Evolutionary conservation across 768 basidiomycete genomes (phyloP), one percentile per base, ranked within the genome.

Genomic region (Trametes cinnabarina): DNA sequence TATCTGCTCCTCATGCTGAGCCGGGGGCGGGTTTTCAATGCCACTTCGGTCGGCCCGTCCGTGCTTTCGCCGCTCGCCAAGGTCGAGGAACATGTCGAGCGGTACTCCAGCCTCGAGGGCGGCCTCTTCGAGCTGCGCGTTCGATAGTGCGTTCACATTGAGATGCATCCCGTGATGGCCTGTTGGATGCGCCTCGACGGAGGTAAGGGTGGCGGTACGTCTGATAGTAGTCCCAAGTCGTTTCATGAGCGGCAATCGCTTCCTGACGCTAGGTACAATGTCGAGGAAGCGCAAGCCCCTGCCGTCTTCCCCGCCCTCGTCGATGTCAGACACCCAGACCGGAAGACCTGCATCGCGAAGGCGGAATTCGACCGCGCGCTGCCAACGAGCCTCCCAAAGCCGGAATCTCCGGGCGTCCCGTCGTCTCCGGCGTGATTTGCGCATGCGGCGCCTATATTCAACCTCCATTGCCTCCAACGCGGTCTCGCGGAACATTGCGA

Each of bases 391-490:
- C 42, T 77, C 75, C 44, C 82, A 79, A 7, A 79, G 76, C 10
- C 74, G 74, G 49, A 78, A 78, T 47, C 71, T 71, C 30, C 69
- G 71, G 15, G 69, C 72, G 19, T 74, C 74, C 30, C 77, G 76
- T 23, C 86, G 76, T 32, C 74, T 77, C 40, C 71, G 72, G 19
- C 78, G 76, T n/a, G 82, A 71, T 1, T 69, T 72, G 23, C 74
- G 70, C 50, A 87, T 65, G 8, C 87, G 83, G 55, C 73, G 77
- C 28, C 80, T 79, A 65, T 87, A 87, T 0, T 79, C 78, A n/a
- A 85, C 76, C 63, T 90, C 84, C 44, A 87, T 77, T 2, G 82
- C 81, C 71, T 94, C 92, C 26, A 90, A 75, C 25, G 92, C 77
- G 0, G 84, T 86, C 65, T 89, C 90, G 15, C 87, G 82, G 25